Base-by-base conservation (phyloP, 2,329 filamentous ascomycete species). In the Macrophomina pseudophaseolina region DNA sequence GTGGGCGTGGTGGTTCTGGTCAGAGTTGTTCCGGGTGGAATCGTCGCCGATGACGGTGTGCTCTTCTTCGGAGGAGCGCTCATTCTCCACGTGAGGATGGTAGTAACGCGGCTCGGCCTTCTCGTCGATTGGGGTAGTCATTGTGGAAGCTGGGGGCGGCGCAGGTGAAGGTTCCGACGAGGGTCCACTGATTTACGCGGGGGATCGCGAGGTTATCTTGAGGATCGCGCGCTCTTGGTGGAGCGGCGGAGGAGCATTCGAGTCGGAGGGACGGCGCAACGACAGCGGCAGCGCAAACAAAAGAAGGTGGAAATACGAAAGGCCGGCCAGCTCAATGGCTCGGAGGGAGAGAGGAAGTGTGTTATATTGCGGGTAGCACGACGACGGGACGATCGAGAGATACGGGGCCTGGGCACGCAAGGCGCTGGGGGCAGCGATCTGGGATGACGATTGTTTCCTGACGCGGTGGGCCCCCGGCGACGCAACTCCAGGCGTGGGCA, bases 41-140 rank as follows among this genome's bases (percentile, higher is more conserved):
- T 75, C 75, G 14, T 80, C 78, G 48, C 73, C 78, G n/a, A 78
- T 71, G 38, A 74, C 74, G 3, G 78, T 80, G 38, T 76, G 75
- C 12, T 71, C 70, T 51, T 80, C 78, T 53, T 80, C 78, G 2
- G 76, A 79, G 54, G 76, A 73, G 40, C 54, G 54, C 12, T 44
- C 54, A 18, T 33, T 70, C n/a, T 67, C 67, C 64, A 69, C 65
- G 32, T 70, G 70, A 66, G 68, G 74, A 53, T 75, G 72, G 18
- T 74, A 70, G 68, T 77, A 79, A 4, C 72, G 75, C 18, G 76
- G 76, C 70, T 79, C 77, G 5, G 73, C 71, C 65, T 75, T 73
- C 64, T 79, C 76, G 49, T 79, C 76, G 40, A 73, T 69, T 14
- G 78, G 77, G 28, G 77, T 77, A 12, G 71, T 74, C 78, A 80